phyloP scores from a whole-genome alignment of 2,329 filamentous ascomycete species.

The Aspergillus oerlinghausenensis region DNA sequence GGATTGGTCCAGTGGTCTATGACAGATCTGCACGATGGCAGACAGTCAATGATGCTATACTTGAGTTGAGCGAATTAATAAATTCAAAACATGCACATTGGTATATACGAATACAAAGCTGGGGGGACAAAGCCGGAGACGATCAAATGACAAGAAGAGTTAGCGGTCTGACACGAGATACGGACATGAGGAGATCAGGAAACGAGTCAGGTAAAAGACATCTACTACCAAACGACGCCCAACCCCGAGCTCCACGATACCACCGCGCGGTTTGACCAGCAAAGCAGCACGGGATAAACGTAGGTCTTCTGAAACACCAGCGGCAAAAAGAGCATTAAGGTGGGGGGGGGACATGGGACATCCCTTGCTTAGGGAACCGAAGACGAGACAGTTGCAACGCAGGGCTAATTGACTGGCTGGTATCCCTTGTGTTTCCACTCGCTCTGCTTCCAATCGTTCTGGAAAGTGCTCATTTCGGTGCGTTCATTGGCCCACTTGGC shows the following conservation, averaged over 20 bases:
- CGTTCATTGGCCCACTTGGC: slow-evolving; percentile 41
- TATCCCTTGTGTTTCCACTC: slow-evolving; percentile 31
- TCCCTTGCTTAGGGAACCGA: not conserved
- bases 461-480: slow-evolving; percentile 36
- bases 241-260: too few species aligned
- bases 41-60: not conserved
- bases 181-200: not conserved
- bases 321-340: not conserved
- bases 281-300: not conserved
- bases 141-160: not conserved
- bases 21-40: too few species aligned
- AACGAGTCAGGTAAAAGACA: not conserved
- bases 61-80: not conserved
- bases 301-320: not conserved
- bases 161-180: not conserved
- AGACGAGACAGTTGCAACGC: not conserved
- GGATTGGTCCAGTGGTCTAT: too few species aligned
- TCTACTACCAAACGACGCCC: not conserved
- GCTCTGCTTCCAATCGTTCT: slow-evolving; percentile 35
- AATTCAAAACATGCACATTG: slow-evolving; percentile 2
- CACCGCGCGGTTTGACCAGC: too few species aligned
- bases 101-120: slow-evolving; percentile 15
- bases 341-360: not conserved
- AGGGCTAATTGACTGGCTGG: slow-evolving; percentile 19
- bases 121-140: slow-evolving; percentile 2